A percentile compares a stretch with the other conserved stretches of the same genome.
These are phyloP conservation scores for Pseudotsuga menziesii DNA, from an alignment of 75 land plant species.

Conservation along the genomic window DNA sequence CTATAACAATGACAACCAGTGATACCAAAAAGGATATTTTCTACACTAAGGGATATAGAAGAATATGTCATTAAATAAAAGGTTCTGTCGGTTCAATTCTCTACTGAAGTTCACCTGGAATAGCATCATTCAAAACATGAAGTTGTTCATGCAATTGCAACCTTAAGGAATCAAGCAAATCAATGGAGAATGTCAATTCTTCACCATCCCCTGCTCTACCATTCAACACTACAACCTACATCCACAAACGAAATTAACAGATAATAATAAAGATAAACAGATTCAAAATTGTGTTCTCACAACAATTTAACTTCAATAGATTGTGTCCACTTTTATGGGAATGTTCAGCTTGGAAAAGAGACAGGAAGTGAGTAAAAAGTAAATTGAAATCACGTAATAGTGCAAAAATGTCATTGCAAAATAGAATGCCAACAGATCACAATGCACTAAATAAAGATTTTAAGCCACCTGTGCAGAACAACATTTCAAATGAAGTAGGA, in stretches of 20 bases:
- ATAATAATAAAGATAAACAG: neutral
- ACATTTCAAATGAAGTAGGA: neutral
- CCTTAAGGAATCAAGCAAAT: conserved; percentile 31
- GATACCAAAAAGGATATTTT: neutral
- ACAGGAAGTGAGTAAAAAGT: too few species aligned
- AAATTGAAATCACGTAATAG: neutral
- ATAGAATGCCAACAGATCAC: neutral
- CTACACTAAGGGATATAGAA: neutral
- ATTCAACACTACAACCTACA: conserved; percentile 11
- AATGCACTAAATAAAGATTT: neutral
- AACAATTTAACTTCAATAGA: too few species aligned
- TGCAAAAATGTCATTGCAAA: neutral
- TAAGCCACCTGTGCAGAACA: neutral
- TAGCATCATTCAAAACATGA: conserved; percentile 11
- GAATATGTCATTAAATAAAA: conserved; percentile 5
- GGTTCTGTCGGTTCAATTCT: conserved; percentile 9
- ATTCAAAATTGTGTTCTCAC: neutral
- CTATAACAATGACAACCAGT: conserved; percentile 1
- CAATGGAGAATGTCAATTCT: conserved; percentile 24
- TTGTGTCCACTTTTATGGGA: too few species aligned
- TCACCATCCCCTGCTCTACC: conserved; percentile 24
- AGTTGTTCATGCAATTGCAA: neutral
- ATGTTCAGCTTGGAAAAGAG: too few species aligned
- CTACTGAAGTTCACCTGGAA: conserved; percentile 20
- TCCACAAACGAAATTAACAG: conserved; percentile 1